A percentile compares a stretch with the other conserved stretches of the same genome.
Evolutionary conservation across 192 early-diverging fungal genomes (phyloP).

Genomic region (Phlyctochytrium arcticum): DNA sequence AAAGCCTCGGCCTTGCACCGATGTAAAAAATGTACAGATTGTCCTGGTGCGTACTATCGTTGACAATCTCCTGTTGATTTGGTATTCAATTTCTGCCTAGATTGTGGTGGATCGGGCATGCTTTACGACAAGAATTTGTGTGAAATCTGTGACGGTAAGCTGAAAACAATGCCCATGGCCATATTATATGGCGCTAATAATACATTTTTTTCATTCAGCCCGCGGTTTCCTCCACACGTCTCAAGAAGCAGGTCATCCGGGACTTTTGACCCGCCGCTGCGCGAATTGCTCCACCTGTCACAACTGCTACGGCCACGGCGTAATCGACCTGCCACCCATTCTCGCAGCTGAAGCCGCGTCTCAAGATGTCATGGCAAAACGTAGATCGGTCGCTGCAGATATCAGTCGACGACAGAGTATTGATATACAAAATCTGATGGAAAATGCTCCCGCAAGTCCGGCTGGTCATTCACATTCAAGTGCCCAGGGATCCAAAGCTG

Average conservation of each 20-base stretch:
- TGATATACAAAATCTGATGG: too few relatives aligned
- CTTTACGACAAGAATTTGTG: slow-evolving; percentile 8
- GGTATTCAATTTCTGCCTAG: background rate
- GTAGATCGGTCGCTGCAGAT: background rate
- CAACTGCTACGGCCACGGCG: background rate
- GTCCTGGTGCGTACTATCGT: background rate
- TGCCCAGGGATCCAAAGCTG: too few relatives aligned
- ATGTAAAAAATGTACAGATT: slow-evolving; percentile 19
- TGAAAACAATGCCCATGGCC: background rate
- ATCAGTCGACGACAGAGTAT: too few relatives aligned
- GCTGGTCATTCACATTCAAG: too few relatives aligned
- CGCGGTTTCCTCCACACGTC: slow-evolving; percentile 1
- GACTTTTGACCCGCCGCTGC: background rate
- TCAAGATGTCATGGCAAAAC: background rate
- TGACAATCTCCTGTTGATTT: background rate
- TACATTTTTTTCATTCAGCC: background rate
- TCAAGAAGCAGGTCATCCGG: background rate
- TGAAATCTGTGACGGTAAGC: background rate
- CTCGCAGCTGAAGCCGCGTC: background rate
- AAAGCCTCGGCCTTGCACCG: background rate
- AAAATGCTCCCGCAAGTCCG: too few relatives aligned
- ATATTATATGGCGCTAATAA: background rate
- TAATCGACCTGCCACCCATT: slow-evolving; percentile 1
- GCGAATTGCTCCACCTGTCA: background rate
- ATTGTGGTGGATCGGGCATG: slow-evolving; percentile 22